phyloP scores from a whole-genome alignment of 352 stramenopile species.

The Pythium coloratum region DNA sequence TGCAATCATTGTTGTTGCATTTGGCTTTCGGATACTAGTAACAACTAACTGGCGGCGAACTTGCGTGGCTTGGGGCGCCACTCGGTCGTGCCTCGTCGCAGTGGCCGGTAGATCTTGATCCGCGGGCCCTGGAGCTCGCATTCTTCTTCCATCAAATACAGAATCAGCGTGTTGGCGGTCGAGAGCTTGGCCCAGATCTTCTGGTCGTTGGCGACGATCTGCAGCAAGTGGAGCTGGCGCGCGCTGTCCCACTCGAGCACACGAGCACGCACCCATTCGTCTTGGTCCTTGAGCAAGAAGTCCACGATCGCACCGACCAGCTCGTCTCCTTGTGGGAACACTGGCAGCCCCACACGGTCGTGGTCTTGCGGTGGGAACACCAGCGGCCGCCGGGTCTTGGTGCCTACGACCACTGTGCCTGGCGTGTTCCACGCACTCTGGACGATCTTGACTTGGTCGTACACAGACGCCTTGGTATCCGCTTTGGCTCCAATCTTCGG shows the following conservation, averaged over 20 bases:
- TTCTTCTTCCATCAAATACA: conserved; percentile 63
- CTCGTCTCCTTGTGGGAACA: conserved; percentile 48
- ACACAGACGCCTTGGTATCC: conserved; percentile 32
- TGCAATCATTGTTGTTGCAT: neutral
- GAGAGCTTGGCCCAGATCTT: conserved; percentile 62
- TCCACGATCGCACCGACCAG: conserved; percentile 75
- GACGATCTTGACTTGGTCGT: conserved; percentile 37
- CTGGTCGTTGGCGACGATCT: conserved; percentile 54
- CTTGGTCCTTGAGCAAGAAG: conserved; percentile 63
- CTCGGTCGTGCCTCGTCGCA: conserved; percentile 49
- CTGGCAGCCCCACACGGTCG: conserved; percentile 43
- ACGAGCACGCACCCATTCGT: conserved; percentile 67
- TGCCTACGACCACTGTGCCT: conserved; percentile 41
- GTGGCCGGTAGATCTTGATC: conserved; percentile 61
- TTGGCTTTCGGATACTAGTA: neutral
- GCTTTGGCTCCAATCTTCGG: conserved; percentile 18
- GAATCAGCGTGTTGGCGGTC: conserved; percentile 60
- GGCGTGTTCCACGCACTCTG: conserved; percentile 40
- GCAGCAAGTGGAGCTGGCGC: conserved; percentile 69
- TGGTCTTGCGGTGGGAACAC: conserved; percentile 48
- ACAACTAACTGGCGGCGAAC: conserved; percentile 38
- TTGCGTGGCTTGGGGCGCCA: conserved; percentile 74
- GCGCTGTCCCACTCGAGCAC: conserved; percentile 68
- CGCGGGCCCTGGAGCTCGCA: conserved; percentile 55
- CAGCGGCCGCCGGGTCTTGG: conserved; percentile 42